Evolutionary conservation across 2,329 filamentous ascomycete genomes (phyloP), one percentile per base, ranked within the genome.

Genomic region (Alternaria gansuensis): DNA sequence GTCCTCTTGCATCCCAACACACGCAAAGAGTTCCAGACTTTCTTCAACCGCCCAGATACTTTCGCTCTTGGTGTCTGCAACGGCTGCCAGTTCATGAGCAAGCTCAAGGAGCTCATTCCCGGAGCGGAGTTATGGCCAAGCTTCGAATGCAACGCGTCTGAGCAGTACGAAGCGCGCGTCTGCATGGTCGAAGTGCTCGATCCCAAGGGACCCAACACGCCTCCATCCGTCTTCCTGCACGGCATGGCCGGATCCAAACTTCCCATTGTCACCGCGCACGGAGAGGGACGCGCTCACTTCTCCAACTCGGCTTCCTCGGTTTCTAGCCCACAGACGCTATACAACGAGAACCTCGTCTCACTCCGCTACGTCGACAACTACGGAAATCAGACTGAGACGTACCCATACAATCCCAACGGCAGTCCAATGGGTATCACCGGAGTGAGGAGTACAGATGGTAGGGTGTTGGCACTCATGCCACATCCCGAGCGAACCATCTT

Each of bases 1-100:
- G 93, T 98, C 37, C 85, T 98, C 17, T 86, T 96, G 77, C 92
- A 98, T 79, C 85, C 85, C 24, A 81, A 89, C 57, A 89, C 89
- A 40, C 87, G 93, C 40, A 83, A 84, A 57, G 90, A 94, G 68
- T 97, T 98, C 80, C 82, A 90, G 70, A 79, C 82, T 48, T 98
- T 97, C 85, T 98, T 98, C 81, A 85, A 88, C 66, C 87, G 95
- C 29, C 86, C 88, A 4, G 92, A 97, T 75, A 98, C 95, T 0
- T 98, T 99, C 78, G 84, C 92, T 0, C 85, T 99, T 0, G 95
- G 95, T 69, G 92, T 98, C 33, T 98, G 95, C 85, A 99, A 99
- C 76, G 95, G 95, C 50, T 98, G 95, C 75, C 95, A 99, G 79
- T 96, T 98, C 87, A 82, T 98, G 39, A 90, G 90, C 5, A 88